Evolutionary conservation across 2,329 filamentous ascomycete genomes (phyloP).

Genomic region (Exophiala sp.): DNA sequence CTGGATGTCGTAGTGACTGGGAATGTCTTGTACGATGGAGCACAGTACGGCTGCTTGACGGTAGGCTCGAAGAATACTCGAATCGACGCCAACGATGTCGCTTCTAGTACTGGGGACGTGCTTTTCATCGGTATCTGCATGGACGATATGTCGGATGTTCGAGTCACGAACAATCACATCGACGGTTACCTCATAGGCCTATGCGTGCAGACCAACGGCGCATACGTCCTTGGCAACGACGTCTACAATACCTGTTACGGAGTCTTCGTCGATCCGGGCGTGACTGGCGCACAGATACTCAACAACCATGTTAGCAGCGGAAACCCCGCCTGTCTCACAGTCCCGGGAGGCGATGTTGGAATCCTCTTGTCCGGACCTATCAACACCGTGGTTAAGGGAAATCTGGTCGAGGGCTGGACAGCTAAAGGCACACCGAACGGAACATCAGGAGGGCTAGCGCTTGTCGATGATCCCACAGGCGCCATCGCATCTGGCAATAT

Average conservation of each 20-base stretch:
- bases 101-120: background rate
- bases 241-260: conserved; percentile 14
- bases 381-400: conserved; percentile 8
- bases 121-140: conserved; percentile 21
- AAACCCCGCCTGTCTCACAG: conserved; percentile 8
- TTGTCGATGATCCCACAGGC: conserved; percentile 11
- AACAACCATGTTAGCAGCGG: conserved; percentile 11
- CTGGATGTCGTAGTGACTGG: conserved; percentile 7
- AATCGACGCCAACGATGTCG: conserved; percentile 16
- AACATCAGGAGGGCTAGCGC: conserved; percentile 2
- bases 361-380: conserved; percentile 4
- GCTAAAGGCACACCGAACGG: background rate
- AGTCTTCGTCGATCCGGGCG: conserved; percentile 17
- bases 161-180: conserved; percentile 13
- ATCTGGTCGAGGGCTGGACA: conserved; percentile 12
- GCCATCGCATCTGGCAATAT: conserved; percentile 5
- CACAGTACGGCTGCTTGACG: conserved; percentile 15
- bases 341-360: background rate
- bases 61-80: conserved; percentile 12
- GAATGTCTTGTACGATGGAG: conserved; percentile 16
- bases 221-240: conserved; percentile 10
- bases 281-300: conserved; percentile 12
- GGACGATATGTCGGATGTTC: conserved; percentile 13
- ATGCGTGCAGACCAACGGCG: conserved; percentile 17
- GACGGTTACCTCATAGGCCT: conserved; percentile 15